Evolutionary conservation across 176 grass and related monocot genomes (phyloP).

Genomic region (Ananas comosus): DNA sequence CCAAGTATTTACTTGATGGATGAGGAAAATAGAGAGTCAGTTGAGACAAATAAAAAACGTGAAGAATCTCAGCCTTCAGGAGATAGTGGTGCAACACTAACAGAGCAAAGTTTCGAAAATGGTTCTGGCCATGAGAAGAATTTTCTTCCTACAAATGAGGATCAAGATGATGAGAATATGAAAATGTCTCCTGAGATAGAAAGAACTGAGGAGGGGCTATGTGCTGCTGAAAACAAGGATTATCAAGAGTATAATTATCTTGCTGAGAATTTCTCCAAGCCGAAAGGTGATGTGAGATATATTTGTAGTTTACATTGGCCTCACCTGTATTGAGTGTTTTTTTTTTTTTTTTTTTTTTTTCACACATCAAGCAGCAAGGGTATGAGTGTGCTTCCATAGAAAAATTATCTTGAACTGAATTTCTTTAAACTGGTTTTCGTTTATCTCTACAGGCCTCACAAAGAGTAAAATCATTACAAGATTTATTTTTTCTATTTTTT

Average conservation of each 20-base stretch:
- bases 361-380: background rate
- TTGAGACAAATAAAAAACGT: slow-evolving; percentile 33
- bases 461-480: slow-evolving; percentile 6
- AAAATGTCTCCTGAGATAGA: slow-evolving; percentile 21
- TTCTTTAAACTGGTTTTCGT: slow-evolving; percentile 3
- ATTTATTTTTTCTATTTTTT: slow-evolving; percentile 3
- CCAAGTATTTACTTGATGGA: slow-evolving; percentile 97
- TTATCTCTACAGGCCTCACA: slow-evolving; percentile 5
- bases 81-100: slow-evolving; percentile 15
- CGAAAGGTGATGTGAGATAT: slow-evolving; percentile 35
- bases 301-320: slow-evolving; percentile 10
- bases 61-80: slow-evolving; percentile 23
- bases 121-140: slow-evolving; percentile 12
- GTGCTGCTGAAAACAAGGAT: slow-evolving; percentile 17
- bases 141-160: slow-evolving; percentile 8
- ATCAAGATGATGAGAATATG: slow-evolving; percentile 24
- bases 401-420: background rate
- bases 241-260: slow-evolving; percentile 10
- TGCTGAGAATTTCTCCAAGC: slow-evolving; percentile 29
- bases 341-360: slow-evolving; percentile 3
- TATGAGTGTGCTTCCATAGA: background rate
- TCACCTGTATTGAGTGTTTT: background rate
- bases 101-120: slow-evolving; percentile 24
- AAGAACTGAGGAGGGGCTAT: slow-evolving; percentile 14
- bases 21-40: slow-evolving; percentile 58